Percentiles rank a stretch among this genome's conserved stretches.
Conservation (phyloP, 805 yeast species). For the Metschnikowia hibisci region DNA sequence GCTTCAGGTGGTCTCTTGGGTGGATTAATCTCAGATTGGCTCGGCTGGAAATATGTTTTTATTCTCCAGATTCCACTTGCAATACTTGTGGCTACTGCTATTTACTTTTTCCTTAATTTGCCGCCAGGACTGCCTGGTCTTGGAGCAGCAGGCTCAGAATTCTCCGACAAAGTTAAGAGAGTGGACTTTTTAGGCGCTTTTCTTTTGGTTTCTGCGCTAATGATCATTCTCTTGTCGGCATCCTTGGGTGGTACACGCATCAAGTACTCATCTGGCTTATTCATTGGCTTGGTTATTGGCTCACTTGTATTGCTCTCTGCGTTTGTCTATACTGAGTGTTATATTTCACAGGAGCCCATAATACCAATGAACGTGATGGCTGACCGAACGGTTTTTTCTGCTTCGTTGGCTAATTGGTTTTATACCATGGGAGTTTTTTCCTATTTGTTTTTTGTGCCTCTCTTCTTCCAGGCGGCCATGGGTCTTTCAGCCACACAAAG, state of each 20-base stretch:
- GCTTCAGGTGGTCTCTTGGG: slow-evolving; percentile 44
- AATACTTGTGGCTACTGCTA: slow-evolving; percentile 36
- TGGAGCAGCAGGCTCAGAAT: slow-evolving; percentile 46
- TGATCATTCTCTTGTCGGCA: slow-evolving; percentile 59
- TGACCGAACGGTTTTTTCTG: slow-evolving; percentile 57
- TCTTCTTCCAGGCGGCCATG: slow-evolving; percentile 56
- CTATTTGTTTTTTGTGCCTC: slow-evolving; percentile 65
- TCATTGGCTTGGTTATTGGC: slow-evolving; percentile 28
- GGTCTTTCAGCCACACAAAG: slow-evolving; percentile 51
- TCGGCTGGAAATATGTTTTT: slow-evolving; percentile 50
- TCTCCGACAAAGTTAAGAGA: slow-evolving; percentile 47
- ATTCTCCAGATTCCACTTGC: slow-evolving; percentile 42
- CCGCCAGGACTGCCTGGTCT: slow-evolving; percentile 56
- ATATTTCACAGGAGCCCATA: slow-evolving; percentile 59
- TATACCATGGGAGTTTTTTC: slow-evolving; percentile 65
- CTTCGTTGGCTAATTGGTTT: slow-evolving; percentile 68
- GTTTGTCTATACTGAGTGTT: slow-evolving; percentile 51
- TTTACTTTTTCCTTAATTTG: slow-evolving; percentile 37
- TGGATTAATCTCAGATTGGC: slow-evolving; percentile 52
- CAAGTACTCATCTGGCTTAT: slow-evolving; percentile 42
- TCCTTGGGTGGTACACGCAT: slow-evolving; percentile 61
- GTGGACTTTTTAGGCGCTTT: slow-evolving; percentile 29
- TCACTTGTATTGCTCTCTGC: slow-evolving; percentile 33
- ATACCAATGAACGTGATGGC: slow-evolving; percentile 58
- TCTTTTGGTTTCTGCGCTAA: slow-evolving; percentile 53